Evolutionary conservation across 148 eudicot genomes (phyloP).

Genomic region (Nyssa sinensis): DNA sequence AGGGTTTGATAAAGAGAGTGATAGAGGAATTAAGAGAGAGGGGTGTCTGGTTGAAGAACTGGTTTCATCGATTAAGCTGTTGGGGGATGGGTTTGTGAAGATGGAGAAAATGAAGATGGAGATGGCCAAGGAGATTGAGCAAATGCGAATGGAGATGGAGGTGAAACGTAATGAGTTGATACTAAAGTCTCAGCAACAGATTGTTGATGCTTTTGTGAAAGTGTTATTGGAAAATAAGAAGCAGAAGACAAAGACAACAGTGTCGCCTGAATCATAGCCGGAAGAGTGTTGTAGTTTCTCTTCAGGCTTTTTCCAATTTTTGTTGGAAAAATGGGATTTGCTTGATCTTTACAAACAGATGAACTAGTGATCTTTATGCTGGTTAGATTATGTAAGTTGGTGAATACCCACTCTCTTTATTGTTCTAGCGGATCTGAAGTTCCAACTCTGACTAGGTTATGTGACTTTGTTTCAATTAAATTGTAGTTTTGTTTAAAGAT

Average conservation of each 20-base stretch:
- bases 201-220: constrained; percentile 65
- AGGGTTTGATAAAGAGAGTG: constrained; percentile 27
- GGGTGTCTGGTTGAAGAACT: constrained; percentile 36
- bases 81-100: constrained; percentile 81
- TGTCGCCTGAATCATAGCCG: constrained; percentile 23
- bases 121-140: constrained; percentile 63
- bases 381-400: neutral
- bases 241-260: constrained; percentile 19
- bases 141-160: constrained; percentile 73
- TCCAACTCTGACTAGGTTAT: neutral
- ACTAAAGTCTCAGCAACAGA: constrained; percentile 70
- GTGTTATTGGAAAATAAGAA: constrained; percentile 26
- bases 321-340: neutral
- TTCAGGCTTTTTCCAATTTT: neutral
- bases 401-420: neutral
- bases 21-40: constrained; percentile 33
- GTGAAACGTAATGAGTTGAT: constrained; percentile 76
- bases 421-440: neutral
- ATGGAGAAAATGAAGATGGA: constrained; percentile 92
- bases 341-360: neutral
- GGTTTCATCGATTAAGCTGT: constrained; percentile 53
- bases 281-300: neutral
- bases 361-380: neutral
- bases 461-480: neutral
- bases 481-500: too few relatives aligned